Base-by-base conservation (phyloP, 495 filamentous ascomycete genomes). In the Mytilinidion resinicola region DNA sequence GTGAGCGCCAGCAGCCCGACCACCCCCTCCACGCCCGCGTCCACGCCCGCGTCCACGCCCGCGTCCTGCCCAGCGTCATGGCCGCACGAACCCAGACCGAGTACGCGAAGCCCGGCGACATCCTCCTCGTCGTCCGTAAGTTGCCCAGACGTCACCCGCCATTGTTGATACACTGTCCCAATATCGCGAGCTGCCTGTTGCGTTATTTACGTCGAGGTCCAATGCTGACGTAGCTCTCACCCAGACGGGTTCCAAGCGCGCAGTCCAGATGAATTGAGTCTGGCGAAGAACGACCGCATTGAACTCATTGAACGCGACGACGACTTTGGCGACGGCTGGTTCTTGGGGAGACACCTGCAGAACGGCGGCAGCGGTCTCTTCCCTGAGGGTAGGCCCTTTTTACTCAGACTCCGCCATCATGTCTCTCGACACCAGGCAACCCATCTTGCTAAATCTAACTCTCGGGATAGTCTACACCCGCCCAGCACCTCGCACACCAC, bases 271-370 rank as follows among this genome's bases (percentile, higher is more conserved):
- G 95, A 99, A 75, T 81, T 99, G 65, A 93, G 79, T 62, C 76
- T 99, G 64, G 76, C 79, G 36, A 93, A 90, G 61, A 90, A 90
- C 58, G 91, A 96, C 65, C 85, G 87, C 34, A 89, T 99, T 52
- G 85, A 95, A 74, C 75, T 99, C 56, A 83, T 96, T 41, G 93
- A 97, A 70, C 82, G 95, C 60, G 92, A 97, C 71, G 92, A 97
- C 70, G 95, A 96, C 64, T 99, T 96, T 72, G 88, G 88, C 51
- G 95, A 99, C 76, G 95, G 93, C 53, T 99, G 95, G 95, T 99
- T 89, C 74, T 73, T 96, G 62, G 95, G 95, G 30, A 84, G 85
- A 68, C 89, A 96, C 70, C 59, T 86, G 61, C 74, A 79, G 49
- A 90, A 85, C 66, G 84, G 81, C 36, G 83, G 83, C 60, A 92